phyloP scores from a whole-genome alignment of 805 yeast genomes.

The Schwanniomyces sp. region DNA sequence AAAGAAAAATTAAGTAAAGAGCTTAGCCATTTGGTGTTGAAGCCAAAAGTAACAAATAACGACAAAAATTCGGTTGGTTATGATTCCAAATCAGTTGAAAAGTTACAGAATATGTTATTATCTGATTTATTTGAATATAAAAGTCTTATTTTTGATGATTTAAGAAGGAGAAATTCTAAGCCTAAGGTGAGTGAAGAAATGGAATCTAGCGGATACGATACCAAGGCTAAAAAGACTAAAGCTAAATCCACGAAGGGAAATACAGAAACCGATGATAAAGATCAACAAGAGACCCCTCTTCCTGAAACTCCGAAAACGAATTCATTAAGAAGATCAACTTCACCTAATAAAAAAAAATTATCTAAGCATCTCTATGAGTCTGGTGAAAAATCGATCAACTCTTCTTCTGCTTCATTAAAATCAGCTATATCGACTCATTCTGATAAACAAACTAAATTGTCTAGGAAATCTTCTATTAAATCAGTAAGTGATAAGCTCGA shows the following conservation, averaged over 20 bases:
- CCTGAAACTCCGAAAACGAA: constrained; percentile 8
- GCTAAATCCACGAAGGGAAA: constrained; percentile 12
- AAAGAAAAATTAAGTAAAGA: constrained; percentile 61
- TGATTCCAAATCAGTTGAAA: constrained; percentile 4
- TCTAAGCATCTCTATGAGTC: constrained; percentile 5
- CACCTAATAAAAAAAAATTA: constrained; percentile 39
- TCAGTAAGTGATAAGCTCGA: not conserved
- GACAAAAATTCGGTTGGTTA: not conserved
- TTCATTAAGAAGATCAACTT: constrained; percentile 33
- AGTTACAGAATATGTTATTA: constrained; percentile 51
- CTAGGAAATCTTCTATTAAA: not conserved
- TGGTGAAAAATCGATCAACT: not conserved
- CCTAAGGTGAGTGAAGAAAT: constrained; percentile 7
- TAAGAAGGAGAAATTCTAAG: constrained; percentile 40
- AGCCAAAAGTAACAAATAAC: constrained; percentile 37
- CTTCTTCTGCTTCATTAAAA: not conserved
- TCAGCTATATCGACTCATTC: not conserved
- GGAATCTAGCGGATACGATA: not conserved
- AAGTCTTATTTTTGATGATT: constrained; percentile 63
- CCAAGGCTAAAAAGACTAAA: constrained; percentile 6
- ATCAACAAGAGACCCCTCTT: constrained; percentile 5
- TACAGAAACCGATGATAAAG: not conserved
- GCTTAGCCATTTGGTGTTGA: constrained; percentile 59
- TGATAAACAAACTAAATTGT: not conserved
- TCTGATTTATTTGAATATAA: constrained; percentile 61